Percentiles rank a stretch among this genome's conserved stretches.
These are phyloP conservation scores for Cladosporium cucumerinum DNA, from an alignment of 2,329 filamentous ascomycete species.

Conservation along the genomic window DNA sequence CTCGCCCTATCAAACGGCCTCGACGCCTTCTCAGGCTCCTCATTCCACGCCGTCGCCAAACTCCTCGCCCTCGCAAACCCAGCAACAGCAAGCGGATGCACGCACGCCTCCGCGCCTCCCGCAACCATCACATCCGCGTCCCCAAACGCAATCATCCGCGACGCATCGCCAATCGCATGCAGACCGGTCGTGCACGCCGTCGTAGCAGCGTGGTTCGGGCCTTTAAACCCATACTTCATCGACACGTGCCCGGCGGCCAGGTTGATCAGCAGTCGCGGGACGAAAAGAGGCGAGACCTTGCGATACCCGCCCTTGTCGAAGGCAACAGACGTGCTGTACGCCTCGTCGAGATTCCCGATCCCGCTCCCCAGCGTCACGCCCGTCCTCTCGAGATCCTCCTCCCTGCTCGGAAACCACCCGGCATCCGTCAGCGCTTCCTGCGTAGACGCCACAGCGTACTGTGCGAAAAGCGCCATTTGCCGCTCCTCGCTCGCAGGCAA, in stretches of 20 bases:
- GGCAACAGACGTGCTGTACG: slow-evolving; percentile 76
- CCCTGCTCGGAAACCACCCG: slow-evolving; percentile 63
- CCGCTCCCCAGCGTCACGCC: slow-evolving; percentile 93
- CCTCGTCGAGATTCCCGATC: slow-evolving; percentile 89
- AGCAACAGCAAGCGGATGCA: slow-evolving; percentile 88
- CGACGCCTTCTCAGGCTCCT: slow-evolving; percentile 66
- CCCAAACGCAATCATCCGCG: slow-evolving; percentile 84
- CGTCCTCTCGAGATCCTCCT: slow-evolving; percentile 68
- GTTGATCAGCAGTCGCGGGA: slow-evolving; percentile 90
- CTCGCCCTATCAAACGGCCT: slow-evolving; percentile 81
- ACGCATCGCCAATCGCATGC: slow-evolving; percentile 89
- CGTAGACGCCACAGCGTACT: slow-evolving; percentile 84
- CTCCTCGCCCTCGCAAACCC: slow-evolving; percentile 88
- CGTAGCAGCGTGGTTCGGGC: slow-evolving; percentile 87
- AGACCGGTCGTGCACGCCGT: slow-evolving; percentile 96
- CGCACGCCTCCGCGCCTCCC: slow-evolving; percentile 92
- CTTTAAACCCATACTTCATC: slow-evolving; percentile 83
- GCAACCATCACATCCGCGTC: slow-evolving; percentile 95
- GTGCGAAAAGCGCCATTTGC: slow-evolving; percentile 85
- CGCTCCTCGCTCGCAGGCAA: slow-evolving; percentile 56
- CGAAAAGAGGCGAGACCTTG: slow-evolving; percentile 89
- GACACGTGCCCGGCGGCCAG: slow-evolving; percentile 91
- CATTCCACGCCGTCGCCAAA: slow-evolving; percentile 76
- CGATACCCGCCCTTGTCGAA: slow-evolving; percentile 78
- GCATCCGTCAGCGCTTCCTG: slow-evolving; percentile 84